Base-by-base conservation (phyloP, 495 filamentous ascomycete genomes). In the Clohesyomyces aquaticus region DNA sequence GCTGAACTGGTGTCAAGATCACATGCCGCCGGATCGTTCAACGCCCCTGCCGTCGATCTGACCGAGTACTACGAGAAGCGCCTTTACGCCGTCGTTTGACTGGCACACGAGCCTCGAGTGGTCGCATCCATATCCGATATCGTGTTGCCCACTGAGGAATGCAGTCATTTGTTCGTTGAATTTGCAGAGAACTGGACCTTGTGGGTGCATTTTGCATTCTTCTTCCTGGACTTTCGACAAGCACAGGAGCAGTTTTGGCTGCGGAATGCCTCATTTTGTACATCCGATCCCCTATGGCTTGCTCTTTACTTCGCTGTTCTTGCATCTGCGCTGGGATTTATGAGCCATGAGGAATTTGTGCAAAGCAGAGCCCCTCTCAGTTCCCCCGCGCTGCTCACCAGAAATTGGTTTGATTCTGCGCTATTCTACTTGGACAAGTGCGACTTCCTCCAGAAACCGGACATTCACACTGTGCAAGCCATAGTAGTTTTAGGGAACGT, bases 131-230 rank as follows among this genome's bases (percentile, higher is more conserved):
- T 41, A 41, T 8, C 9, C 35, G 35, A 41, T 16, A 41, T 41
- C 35, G 35, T 16, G 9, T 9, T 41, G 35, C 35, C 35, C 35
- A 41, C 35, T 9, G 35, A 41, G 35, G 9, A 41, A 8, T 41
- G 35, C 35, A 41, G 35, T 41, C 16, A 41, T 41, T 16, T 41
- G 9, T 41, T 41, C 35, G 35, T 41, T 16, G 35, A 41, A 9
- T 41, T 41, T 16, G 35, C 35, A 16, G 35, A 41, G 9, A 41
- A 8, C 16, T 41, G 35, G 35, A 41, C 35, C 35, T 41, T 16
- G 35, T 41, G 35, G 35, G 35, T 41, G 35, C 35, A 41, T 41
- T 41, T 41, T 41, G 35, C 35, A 16, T 41, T 41, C 35, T 41
- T 41, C 35, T 41, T 41, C 35, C 35, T 16, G 35, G 16, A 16